phyloP scores from a whole-genome alignment of 139 green algal genomes.

The Volvox reticuliferus region DNA sequence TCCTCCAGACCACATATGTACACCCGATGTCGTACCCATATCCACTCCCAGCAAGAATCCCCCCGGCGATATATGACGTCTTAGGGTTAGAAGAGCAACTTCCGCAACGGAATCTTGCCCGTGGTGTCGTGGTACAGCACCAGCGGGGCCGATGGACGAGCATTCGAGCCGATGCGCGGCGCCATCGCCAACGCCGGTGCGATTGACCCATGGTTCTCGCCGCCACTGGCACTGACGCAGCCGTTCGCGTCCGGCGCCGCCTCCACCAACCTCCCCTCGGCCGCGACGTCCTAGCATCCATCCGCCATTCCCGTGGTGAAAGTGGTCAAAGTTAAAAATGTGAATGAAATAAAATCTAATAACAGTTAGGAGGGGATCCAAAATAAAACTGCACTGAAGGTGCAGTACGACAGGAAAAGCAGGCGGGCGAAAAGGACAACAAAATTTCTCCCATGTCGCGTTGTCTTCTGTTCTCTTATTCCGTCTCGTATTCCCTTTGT shows the following conservation, averaged over 20 bases:
- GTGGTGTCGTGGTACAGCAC: constrained; percentile 26
- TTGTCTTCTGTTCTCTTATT: too few relatives aligned
- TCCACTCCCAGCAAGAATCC: neutral
- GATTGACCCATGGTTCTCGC: neutral
- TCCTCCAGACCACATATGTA: too few relatives aligned
- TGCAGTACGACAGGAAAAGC: too few relatives aligned
- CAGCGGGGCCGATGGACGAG: neutral
- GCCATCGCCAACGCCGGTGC: neutral
- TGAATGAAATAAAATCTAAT: neutral
- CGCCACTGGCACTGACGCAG: neutral
- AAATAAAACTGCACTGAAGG: neutral
- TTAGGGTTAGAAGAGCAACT: too few relatives aligned
- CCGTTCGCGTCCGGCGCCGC: neutral
- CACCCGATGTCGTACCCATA: neutral
- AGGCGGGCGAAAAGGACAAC: too few relatives aligned
- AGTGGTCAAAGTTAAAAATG: neutral
- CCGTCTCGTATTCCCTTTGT: too few relatives aligned
- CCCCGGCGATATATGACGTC: neutral
- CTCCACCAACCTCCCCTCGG: constrained; percentile 30
- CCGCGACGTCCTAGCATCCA: neutral
- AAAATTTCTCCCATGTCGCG: too few relatives aligned
- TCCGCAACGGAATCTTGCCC: neutral
- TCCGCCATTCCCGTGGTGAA: neutral
- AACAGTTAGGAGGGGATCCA: neutral
- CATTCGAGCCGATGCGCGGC: too few relatives aligned